Evolutionary conservation across 169 alveolate genomes (phyloP).

Genomic region (Plasmodium malariae): DNA sequence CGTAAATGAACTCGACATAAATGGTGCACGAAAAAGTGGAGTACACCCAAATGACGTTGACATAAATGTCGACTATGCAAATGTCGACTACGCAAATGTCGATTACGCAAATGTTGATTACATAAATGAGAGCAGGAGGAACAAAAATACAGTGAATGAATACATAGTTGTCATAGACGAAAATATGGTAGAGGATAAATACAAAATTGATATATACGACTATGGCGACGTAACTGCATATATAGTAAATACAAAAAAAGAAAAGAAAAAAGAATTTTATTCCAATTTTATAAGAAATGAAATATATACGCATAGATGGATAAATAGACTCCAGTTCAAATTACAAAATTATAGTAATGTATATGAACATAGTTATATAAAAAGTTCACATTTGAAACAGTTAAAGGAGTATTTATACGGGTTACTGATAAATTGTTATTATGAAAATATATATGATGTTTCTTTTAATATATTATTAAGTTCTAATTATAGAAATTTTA

Average conservation of each 20-base stretch:
- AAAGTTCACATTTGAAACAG: slow-evolving; percentile 26
- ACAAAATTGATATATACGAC: slow-evolving; percentile 55
- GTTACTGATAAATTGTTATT: slow-evolving; percentile 27
- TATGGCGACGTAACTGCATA: slow-evolving; percentile 65
- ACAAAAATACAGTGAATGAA: slow-evolving; percentile 33
- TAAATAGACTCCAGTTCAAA: slow-evolving; percentile 58
- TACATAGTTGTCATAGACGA: slow-evolving; percentile 73
- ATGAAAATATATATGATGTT: slow-evolving; percentile 55
- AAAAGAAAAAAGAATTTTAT: slow-evolving; percentile 73
- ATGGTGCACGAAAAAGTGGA: neutral
- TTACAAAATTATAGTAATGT: slow-evolving; percentile 57
- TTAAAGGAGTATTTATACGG: slow-evolving; percentile 41
- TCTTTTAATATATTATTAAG: slow-evolving; percentile 44
- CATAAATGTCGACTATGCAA: neutral
- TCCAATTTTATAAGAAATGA: slow-evolving; percentile 65
- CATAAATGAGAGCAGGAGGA: slow-evolving; percentile 29
- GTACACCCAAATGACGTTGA: neutral
- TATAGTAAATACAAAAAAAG: slow-evolving; percentile 67
- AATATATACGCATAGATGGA: slow-evolving; percentile 74
- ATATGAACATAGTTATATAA: slow-evolving; percentile 49
- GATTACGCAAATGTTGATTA: slow-evolving; percentile 1
- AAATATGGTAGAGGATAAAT: slow-evolving; percentile 43
- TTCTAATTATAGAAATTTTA: slow-evolving; percentile 37
- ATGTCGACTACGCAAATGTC: slow-evolving; percentile 35
- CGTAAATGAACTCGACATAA: neutral